Evolutionary conservation across 177 flowering plant genomes (phyloP).

Genomic region (Vitis hybrid): DNA sequence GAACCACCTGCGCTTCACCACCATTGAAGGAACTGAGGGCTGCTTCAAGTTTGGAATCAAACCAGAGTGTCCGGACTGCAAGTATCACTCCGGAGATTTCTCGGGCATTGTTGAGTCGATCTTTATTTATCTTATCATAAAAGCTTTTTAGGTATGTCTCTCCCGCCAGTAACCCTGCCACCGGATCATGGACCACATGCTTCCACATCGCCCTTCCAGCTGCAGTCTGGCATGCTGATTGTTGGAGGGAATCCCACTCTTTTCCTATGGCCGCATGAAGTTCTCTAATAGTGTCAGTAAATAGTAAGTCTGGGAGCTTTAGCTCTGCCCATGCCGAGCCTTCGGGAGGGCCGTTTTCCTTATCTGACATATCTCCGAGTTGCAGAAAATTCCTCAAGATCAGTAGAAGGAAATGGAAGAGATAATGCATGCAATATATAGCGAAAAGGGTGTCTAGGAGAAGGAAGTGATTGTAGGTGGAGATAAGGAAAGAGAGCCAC

Average conservation of each 20-base stretch:
- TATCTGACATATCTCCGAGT: slow-evolving; percentile 38
- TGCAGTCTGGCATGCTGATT: slow-evolving; percentile 85
- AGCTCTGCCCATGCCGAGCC: slow-evolving; percentile 49
- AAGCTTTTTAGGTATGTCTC: slow-evolving; percentile 63
- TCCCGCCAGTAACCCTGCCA: slow-evolving; percentile 82
- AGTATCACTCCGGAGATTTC: slow-evolving; percentile 89
- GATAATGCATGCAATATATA: slow-evolving; percentile 34
- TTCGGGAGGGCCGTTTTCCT: slow-evolving; percentile 33
- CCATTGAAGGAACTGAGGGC: slow-evolving; percentile 55
- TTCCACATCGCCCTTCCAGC: slow-evolving; percentile 94
- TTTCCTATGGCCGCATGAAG: slow-evolving; percentile 58
- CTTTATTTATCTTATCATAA: slow-evolving; percentile 81
- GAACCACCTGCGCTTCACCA: slow-evolving; percentile 67
- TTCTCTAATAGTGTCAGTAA: slow-evolving; percentile 35
- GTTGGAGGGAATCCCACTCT: slow-evolving; percentile 67
- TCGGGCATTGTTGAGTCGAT: slow-evolving; percentile 63
- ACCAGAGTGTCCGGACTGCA: slow-evolving; percentile 94
- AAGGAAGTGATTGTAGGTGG: slow-evolving; percentile 17
- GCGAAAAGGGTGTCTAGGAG: not conserved
- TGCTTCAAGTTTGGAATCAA: slow-evolving; percentile 73
- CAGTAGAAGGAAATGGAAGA: slow-evolving; percentile 20
- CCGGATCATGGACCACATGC: slow-evolving; percentile 72
- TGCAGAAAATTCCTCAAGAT: not conserved
- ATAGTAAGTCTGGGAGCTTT: slow-evolving; percentile 50
- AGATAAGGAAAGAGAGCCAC: slow-evolving; percentile 95